Evolutionary conservation across 2,329 filamentous ascomycete species (phyloP), one percentile per base, ranked within the genome.

Genomic region (Orbilia javanica): DNA sequence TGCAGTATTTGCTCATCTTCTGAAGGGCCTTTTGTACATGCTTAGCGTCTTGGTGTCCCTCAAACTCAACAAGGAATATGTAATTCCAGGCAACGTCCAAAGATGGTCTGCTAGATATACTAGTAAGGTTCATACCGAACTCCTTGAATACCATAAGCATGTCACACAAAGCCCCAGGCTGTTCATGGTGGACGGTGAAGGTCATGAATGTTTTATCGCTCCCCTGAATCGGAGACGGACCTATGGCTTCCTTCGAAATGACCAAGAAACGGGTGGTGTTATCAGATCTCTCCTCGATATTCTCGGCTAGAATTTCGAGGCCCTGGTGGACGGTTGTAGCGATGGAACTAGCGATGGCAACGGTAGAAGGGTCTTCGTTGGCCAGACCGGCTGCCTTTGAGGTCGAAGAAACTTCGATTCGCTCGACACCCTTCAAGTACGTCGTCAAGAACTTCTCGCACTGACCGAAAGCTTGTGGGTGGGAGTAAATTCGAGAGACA

Each of bases 391-490:
- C 95, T 0, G 93, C 96, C 80, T 90, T 90, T 81, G 92, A 94
- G 4, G 96, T 99, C 29, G 92, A 96, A 78, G 90, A 92, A 50
- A 93, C 91, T 83, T 98, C 94, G 76, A 95, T 89, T 65, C 90
- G 88, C 85, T 97, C 93, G n/a, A 91, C 87, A 52, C 89, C 89
- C 81, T 90, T 90, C 79, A 97, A 88, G 81, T 92, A 86, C 29
- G 87, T 86, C 7, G 87, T 86, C 27, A 97, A 88, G 84, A 97
- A 97, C 7, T 83, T 84, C 52, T 90, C 90, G 84, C 94, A 97
- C 85, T 99, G 96, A 27, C 94, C 94, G 87, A 96, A 97, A 29
- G 94, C 96, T 85, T 99, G 96, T 8, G 95, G 94, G 84, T 99
- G 96, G 25, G 93, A 96, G 86, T 97, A 97, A 46, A 99, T 85